These are phyloP conservation scores for Zelonia costaricensis DNA, from an alignment of 208 protist species.

Conservation along the genomic window DNA sequence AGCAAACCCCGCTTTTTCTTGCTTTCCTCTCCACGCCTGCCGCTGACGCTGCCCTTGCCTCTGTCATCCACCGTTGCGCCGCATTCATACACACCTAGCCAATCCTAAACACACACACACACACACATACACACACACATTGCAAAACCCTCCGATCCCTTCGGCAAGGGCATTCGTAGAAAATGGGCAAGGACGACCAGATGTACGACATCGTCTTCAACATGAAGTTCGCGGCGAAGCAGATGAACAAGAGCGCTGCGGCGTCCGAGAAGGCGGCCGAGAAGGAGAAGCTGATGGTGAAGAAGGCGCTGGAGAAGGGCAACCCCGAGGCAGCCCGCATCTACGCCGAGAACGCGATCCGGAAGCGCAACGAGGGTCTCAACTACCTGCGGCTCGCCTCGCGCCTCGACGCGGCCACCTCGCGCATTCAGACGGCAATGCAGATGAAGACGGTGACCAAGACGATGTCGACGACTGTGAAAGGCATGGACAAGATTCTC, in stretches of 20 bases:
- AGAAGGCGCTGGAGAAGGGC: constrained; percentile 96
- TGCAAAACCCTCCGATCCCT: neutral
- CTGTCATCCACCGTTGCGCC: too few relatives aligned
- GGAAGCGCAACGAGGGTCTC: constrained; percentile 95
- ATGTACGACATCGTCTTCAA: constrained; percentile 95
- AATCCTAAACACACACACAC: constrained; percentile 4
- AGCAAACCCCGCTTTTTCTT: too few relatives aligned
- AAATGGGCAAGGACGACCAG: constrained; percentile 68
- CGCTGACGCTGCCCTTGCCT: neutral
- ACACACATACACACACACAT: constrained; percentile 8
- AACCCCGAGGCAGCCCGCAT: constrained; percentile 98
- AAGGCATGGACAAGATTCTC: constrained; percentile 95
- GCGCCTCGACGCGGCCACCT: constrained; percentile 95
- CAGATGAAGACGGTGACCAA: constrained; percentile 92
- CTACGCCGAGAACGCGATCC: constrained; percentile 98
- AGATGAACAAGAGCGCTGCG: constrained; percentile 88
- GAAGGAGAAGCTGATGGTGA: constrained; percentile 93
- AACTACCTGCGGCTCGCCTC: constrained; percentile 96
- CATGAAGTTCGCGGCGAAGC: constrained; percentile 96
- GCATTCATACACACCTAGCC: neutral
- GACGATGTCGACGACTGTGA: constrained; percentile 94
- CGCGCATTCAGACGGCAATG: constrained; percentile 94
- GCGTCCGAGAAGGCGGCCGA: constrained; percentile 92
- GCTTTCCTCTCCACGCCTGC: neutral
- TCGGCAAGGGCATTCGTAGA: constrained; percentile 1